Evolutionary conservation across 2,329 filamentous ascomycete genomes (phyloP), one percentile per base, ranked within the genome.

Genomic region (Mycosphaerella arachidis): DNA sequence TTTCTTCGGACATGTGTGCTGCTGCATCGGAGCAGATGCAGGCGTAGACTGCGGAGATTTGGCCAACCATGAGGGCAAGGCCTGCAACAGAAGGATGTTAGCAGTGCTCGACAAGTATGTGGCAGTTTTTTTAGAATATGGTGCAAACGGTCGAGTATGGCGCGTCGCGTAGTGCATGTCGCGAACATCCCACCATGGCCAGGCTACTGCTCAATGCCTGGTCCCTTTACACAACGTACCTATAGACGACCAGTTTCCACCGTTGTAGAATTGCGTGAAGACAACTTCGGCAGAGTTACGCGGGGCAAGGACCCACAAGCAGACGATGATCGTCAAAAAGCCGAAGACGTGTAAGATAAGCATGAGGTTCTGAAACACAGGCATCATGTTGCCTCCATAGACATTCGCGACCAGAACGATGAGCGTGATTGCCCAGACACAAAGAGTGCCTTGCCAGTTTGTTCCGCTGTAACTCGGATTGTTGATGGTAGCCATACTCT

Each of bases 361-460:
- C 30, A 76, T 67, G 4, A 74, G 50, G 50, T 75, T 76, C 40
- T 78, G 72, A 18, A 75, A 70, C 1, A 71, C 65, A 0, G 76
- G 76, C 62, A 79, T 71, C 12, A 63, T 61, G 5, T 67, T 66
- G 1, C 66, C 71, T 1, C 69, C 68, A 40, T 70, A 74, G 40
- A 74, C 67, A 59, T 81, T 82, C 62, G 78, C 72, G 2, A 75
- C 59, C 66, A 76, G 76, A 29, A 77, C 76, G 4, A 81, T 61
- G 4, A 77, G 55, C 20, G 77, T 75, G 53, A 80, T 74, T 1
- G 77, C 77, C 58, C 80, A 78, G 9, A 80, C 77, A 59, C 81
- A 76, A 1, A 82, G 69, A 0, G 78, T 82, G 12, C 76, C 78
- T 43, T 82, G 79, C 79, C 79, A 82, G 46, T 72, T 73, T 6